Conservation (phyloP, 2,329 filamentous ascomycete species). For the Trichoderma sp. region DNA sequence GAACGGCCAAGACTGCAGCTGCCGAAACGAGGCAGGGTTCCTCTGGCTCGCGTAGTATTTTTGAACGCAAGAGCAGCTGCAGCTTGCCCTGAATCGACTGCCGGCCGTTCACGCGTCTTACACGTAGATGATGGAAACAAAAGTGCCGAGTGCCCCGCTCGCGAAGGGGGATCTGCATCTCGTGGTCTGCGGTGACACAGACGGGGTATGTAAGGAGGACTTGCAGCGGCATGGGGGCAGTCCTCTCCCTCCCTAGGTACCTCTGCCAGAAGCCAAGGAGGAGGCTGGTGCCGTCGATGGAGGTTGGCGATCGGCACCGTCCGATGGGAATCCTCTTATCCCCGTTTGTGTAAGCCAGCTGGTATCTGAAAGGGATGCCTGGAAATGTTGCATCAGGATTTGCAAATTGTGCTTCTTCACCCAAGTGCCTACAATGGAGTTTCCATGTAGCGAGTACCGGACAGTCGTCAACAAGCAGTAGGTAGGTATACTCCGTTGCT, state of each 20-base stretch:
- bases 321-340: no score
- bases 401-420: no score
- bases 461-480: neutral
- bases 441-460: no score
- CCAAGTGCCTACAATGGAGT: no score
- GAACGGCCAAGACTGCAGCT: neutral
- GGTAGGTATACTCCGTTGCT: no score
- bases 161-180: constrained; percentile 2
- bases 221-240: neutral
- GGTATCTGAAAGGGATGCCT: no score
- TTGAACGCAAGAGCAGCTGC: neutral
- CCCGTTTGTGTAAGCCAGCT: no score
- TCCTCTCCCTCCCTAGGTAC: neutral
- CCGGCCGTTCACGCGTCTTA: neutral
- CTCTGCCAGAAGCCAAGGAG: no score
- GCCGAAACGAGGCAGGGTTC: constrained; percentile 9
- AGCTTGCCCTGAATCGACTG: neutral
- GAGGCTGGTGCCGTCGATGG: no score
- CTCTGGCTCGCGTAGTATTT: neutral
- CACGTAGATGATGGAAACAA: neutral
- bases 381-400: no score
- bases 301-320: no score
- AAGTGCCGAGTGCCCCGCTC: constrained; percentile 20
- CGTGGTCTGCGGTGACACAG: neutral
- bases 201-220: neutral